Conservation (phyloP, 768 basidiomycete species). For the Amanita phalloides region DNA sequence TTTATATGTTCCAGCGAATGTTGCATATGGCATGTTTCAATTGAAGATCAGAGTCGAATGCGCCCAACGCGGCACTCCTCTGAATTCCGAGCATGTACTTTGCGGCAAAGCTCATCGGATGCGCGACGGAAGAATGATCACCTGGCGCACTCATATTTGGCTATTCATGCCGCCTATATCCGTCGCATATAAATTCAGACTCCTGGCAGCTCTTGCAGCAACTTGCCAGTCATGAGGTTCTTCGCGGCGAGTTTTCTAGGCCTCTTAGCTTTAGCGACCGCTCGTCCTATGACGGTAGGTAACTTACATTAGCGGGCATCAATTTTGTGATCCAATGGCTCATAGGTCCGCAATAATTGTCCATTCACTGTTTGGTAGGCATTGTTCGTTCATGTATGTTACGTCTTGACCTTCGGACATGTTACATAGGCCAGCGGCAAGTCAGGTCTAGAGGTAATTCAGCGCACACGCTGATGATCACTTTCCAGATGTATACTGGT, state of each 20-base stretch:
- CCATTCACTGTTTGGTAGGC: constrained; percentile 49
- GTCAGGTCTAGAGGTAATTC: neutral
- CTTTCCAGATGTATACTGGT: constrained; percentile 46
- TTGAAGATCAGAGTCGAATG: too few relatives aligned
- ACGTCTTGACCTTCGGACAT: neutral
- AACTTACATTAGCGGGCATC: neutral
- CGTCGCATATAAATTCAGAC: too few relatives aligned
- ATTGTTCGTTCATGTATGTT: neutral
- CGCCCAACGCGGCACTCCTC: too few relatives aligned
- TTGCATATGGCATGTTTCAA: too few relatives aligned
- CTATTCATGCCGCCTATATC: too few relatives aligned
- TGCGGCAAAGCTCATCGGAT: neutral
- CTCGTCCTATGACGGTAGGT: constrained; percentile 44
- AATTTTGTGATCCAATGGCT: constrained; percentile 37
- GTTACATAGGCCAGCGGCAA: constrained; percentile 26
- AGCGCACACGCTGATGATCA: neutral
- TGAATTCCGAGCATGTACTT: neutral
- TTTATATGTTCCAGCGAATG: too few relatives aligned
- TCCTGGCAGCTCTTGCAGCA: too few relatives aligned
- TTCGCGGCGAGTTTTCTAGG: constrained; percentile 10
- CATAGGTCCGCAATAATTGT: constrained; percentile 11
- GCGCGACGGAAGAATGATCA: neutral
- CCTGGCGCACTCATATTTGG: neutral
- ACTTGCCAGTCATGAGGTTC: neutral
- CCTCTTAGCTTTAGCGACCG: constrained; percentile 24